phyloP scores from a whole-genome alignment of 208 protist genomes.

The Leishmania guyanensis region DNA sequence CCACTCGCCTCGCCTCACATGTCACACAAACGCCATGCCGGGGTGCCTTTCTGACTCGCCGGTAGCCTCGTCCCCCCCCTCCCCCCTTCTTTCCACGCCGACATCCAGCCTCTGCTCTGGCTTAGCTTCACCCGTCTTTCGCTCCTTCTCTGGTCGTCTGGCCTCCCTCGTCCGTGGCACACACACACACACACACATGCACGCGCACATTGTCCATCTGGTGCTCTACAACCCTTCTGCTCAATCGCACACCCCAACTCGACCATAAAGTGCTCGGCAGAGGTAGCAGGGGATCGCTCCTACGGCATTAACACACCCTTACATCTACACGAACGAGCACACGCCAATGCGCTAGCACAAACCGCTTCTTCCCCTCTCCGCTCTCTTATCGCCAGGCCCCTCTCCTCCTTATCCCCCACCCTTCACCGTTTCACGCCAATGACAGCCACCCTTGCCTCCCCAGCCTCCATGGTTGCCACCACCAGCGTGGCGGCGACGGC shows the following conservation, averaged over 20 bases:
- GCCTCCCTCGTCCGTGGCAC: background rate
- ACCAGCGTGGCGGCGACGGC: background rate
- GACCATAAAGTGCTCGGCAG: background rate
- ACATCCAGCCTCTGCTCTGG: background rate
- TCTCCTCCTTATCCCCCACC: background rate
- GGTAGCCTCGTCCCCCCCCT: too few relatives aligned
- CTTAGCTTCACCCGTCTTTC: too few relatives aligned
- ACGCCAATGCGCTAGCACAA: background rate
- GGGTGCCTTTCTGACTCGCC: too few relatives aligned
- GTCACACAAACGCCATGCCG: background rate
- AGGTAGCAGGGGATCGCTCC: background rate
- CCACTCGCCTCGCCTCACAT: too few relatives aligned
- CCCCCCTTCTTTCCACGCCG: too few relatives aligned
- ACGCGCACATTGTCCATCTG: background rate
- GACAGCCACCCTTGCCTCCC: conserved; percentile 1
- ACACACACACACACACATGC: background rate
- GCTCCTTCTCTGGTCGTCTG: background rate
- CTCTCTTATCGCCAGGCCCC: background rate
- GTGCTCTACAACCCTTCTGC: background rate
- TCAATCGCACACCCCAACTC: background rate
- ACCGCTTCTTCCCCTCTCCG: background rate
- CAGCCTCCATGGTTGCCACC: background rate
- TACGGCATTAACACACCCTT: background rate
- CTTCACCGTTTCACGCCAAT: background rate
- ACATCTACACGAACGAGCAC: background rate